A percentile compares a stretch with the other conserved stretches of the same genome.
phyloP scores from a whole-genome alignment of 305 asterid species.

The Solanum hybrid region DNA sequence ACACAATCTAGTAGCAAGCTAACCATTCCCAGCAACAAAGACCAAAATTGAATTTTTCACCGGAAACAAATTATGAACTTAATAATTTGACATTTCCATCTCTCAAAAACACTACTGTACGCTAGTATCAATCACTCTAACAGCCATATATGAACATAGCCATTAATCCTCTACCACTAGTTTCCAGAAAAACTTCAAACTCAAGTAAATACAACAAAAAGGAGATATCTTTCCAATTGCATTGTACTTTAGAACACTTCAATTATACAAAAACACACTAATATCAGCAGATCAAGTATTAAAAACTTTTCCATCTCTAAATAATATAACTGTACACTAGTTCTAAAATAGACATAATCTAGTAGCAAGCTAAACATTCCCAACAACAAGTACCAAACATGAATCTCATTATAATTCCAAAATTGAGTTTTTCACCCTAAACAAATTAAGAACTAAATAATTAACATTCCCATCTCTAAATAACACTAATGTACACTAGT shows the following conservation, averaged over 20 bases:
- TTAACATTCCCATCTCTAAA: not conserved
- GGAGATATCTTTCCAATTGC: not conserved
- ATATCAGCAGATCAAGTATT: not conserved
- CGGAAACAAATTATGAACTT: not conserved
- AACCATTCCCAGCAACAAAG: not conserved
- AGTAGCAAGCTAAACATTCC: not conserved
- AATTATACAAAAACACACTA: not conserved
- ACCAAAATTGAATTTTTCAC: not conserved
- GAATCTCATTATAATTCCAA: not conserved
- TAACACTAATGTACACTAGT: not conserved
- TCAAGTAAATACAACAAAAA: not conserved
- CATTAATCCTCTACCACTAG: not conserved
- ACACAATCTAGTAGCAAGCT: not conserved
- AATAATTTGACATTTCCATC: not conserved
- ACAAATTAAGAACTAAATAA: not conserved
- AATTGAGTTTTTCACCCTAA: not conserved
- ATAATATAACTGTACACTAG: not conserved
- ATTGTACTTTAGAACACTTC: not conserved
- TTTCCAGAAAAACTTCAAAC: not conserved
- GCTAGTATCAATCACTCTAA: not conserved
- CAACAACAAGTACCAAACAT: not conserved
- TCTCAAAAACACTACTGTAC: not conserved
- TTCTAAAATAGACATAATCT: not conserved
- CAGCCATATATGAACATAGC: not conserved
- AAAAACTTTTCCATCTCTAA: not conserved